Base-by-base conservation (phyloP, 441 rosid species). In the Populus hybrid region DNA sequence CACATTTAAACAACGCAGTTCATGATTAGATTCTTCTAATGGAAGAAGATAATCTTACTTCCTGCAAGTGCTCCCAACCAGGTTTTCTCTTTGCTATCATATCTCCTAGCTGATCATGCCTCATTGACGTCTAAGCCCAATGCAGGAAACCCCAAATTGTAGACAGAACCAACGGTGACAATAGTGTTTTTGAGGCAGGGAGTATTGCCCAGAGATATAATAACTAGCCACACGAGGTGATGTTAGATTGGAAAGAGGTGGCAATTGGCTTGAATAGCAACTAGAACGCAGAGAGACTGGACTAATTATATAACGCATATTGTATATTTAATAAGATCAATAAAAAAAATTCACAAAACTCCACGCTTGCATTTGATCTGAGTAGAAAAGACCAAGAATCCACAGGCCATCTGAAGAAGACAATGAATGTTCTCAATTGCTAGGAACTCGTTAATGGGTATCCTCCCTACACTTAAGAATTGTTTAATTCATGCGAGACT, bases 41-140 rank as follows among this genome's bases (percentile, higher is more conserved):
- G 34, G 5, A 36, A 71, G 64, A 67, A 81, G 34, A 72, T 3
- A 40, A 75, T 82, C 90, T 87, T 86, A 95, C 98, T 83, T 93
- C 92, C 78, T 93, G 98, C 81, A 93, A 83, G 86, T 89, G 82
- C 84, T 95, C 98, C 98, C 98, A 93, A 24, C 98, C 98, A 71
- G 94, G 98, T 78, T 85, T 83, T 82, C 89, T 84, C 86, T 91
- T 90, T 77, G 90, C 94, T 78, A 91, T 96, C 79, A 78, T 78
- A 83, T 95, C 97, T 50, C 94, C 85, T 72, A 95, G 90, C 59
- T 95, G 98, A 84, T 95, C 97, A 78, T 93, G 93, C 46, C 88
- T 86, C 94, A 87, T 87, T 34, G 98, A 91, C 83, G 93, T 97
- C 98, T 95, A 7, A 35, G 77, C 11, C n/a, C 77, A 73, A 11